Evolutionary conservation across 2,329 filamentous ascomycete species (phyloP).

Genomic region (Colletotrichum graminicola): DNA sequence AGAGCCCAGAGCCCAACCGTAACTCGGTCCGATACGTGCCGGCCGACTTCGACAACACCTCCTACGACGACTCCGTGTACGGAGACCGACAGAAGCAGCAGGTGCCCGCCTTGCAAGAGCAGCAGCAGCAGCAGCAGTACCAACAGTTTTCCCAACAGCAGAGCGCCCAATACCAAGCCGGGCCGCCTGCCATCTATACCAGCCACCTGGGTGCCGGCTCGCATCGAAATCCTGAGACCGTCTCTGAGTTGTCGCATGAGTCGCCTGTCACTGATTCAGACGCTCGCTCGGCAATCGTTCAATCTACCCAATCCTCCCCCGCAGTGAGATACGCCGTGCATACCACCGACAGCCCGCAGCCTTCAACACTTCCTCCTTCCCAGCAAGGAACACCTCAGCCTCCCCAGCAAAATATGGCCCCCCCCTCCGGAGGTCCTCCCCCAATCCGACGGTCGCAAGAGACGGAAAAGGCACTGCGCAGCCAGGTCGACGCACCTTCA

Average conservation of each 20-base stretch:
- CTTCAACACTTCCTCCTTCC: conserved; percentile 43
- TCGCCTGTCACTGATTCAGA: conserved; percentile 67
- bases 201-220: conserved; percentile 51
- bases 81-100: conserved; percentile 54
- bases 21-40: conserved; percentile 64
- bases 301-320: conserved; percentile 59
- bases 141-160: conserved; percentile 46
- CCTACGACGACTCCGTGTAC: conserved; percentile 61
- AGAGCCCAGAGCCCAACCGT: conserved; percentile 55
- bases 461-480: conserved; percentile 60
- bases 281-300: conserved; percentile 54
- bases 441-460: conserved; percentile 64
- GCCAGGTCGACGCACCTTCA: conserved; percentile 56
- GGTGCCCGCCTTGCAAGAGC: too few species aligned
- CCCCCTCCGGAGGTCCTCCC: conserved; percentile 58
- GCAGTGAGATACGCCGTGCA: conserved; percentile 56
- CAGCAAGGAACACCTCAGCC: conserved; percentile 47
- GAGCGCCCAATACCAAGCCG: conserved; percentile 49
- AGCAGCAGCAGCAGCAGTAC: conserved; percentile 50
- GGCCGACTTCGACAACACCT: conserved; percentile 58
- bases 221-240: conserved; percentile 67
- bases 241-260: conserved; percentile 73
- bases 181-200: conserved; percentile 52
- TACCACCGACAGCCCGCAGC: conserved; percentile 43
- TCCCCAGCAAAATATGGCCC: conserved; percentile 61